Conservation (phyloP, 2,329 filamentous ascomycete genomes). For the Fusarium sp. region DNA sequence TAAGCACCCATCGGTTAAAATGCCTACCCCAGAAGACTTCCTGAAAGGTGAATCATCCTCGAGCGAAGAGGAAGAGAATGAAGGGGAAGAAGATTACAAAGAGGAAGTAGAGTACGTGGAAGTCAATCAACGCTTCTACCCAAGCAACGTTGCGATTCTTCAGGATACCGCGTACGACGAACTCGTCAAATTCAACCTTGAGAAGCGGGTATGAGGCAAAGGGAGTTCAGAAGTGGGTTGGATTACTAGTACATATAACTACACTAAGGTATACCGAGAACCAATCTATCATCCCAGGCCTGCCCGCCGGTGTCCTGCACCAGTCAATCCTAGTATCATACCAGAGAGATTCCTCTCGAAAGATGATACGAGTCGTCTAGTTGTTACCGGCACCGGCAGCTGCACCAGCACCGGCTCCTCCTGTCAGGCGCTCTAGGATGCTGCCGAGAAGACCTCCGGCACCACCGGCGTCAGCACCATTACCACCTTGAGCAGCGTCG, state of each 20-base stretch:
- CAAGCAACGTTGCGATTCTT: no score
- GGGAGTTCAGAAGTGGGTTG: no score
- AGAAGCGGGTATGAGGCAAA: no score
- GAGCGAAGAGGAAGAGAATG: no score
- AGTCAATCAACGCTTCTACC: no score
- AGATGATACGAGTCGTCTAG: not conserved
- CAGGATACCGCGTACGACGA: no score
- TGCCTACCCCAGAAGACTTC: no score
- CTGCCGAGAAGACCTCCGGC: not conserved
- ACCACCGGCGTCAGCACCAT: not conserved
- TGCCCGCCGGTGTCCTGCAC: slow-evolving; percentile 12
- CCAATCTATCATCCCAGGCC: not conserved
- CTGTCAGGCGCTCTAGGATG: not conserved
- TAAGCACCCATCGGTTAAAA: no score
- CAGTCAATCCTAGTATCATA: not conserved
- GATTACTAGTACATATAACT: not conserved
- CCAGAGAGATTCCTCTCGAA: not conserved
- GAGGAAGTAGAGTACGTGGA: no score
- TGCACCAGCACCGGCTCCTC: not conserved
- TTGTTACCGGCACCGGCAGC: not conserved
- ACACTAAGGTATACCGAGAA: not conserved
- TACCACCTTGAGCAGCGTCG: not conserved
- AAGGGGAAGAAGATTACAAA: no score
- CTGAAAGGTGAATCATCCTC: no score
- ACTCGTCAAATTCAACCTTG: no score